Percentiles rank a stretch among this genome's conserved stretches.
Evolutionary conservation across 2,329 filamentous ascomycete species (phyloP).

Genomic region (Aspergillus udagawae): DNA sequence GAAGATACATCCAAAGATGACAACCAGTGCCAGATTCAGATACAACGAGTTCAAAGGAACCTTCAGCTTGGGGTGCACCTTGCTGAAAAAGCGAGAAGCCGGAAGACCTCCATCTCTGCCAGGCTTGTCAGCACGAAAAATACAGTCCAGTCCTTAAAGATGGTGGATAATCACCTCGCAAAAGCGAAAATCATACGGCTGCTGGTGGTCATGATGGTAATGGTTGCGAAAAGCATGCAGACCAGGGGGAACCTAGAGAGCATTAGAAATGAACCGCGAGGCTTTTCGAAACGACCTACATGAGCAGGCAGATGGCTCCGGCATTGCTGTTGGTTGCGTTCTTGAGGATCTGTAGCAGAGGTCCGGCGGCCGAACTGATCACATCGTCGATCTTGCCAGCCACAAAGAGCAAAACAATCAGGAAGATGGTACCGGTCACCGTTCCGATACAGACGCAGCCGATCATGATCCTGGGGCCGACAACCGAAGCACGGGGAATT

Average conservation of each 20-base stretch:
- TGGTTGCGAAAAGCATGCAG: constrained; percentile 30
- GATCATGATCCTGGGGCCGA: constrained; percentile 65
- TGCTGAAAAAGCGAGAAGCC: constrained; percentile 56
- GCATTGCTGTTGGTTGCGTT: constrained; percentile 59
- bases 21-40: constrained; percentile 57
- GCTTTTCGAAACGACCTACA: constrained; percentile 35
- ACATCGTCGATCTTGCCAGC: constrained; percentile 55
- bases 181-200: constrained; percentile 35
- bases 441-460: constrained; percentile 61
- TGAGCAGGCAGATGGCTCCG: constrained; percentile 61
- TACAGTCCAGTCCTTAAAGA: no score
- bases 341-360: constrained; percentile 59
- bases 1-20: constrained; percentile 67
- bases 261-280: background rate
- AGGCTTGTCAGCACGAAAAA: constrained; percentile 1
- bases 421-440: constrained; percentile 59
- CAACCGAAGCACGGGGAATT: constrained; percentile 44
- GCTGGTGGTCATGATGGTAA: constrained; percentile 33
- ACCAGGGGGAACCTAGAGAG: constrained; percentile 25
- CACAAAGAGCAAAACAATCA: constrained; percentile 62
- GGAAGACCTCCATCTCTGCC: constrained; percentile 63
- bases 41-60: constrained; percentile 65
- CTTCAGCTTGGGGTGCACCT: constrained; percentile 57
- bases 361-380: constrained; percentile 54
- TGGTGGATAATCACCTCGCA: constrained; percentile 20